Percentiles rank a stretch among this genome's conserved stretches.
phyloP scores from a whole-genome alignment of 108 stramenopile genomes.

The Seminavis robusta region DNA sequence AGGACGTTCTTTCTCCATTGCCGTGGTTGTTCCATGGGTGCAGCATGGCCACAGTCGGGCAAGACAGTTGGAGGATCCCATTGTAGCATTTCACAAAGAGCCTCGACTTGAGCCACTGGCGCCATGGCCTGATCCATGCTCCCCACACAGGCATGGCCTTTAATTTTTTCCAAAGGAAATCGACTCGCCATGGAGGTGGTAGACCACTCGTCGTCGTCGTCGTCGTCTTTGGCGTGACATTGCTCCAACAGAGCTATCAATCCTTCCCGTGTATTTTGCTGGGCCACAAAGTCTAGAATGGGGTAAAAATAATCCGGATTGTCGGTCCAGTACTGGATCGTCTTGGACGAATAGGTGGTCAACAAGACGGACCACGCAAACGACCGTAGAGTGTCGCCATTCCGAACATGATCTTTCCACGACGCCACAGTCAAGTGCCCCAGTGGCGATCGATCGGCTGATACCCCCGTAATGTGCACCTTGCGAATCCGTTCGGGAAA shows the following conservation, averaged over 20 bases:
- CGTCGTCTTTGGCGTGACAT: constrained; percentile 29
- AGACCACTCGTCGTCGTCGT: constrained; percentile 33
- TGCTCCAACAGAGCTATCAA: constrained; percentile 48
- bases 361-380: constrained; percentile 64
- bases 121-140: constrained; percentile 48
- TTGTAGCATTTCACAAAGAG: constrained; percentile 20
- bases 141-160: constrained; percentile 38
- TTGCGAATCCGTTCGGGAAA: constrained; percentile 31
- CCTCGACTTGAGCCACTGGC: constrained; percentile 20
- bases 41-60: constrained; percentile 49
- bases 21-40: constrained; percentile 48
- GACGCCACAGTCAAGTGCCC: constrained; percentile 35
- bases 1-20: too few relatives aligned
- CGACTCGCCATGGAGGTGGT: constrained; percentile 43
- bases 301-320: too few relatives aligned
- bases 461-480: constrained; percentile 62
- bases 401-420: constrained; percentile 44
- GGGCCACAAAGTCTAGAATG: constrained; percentile 2
- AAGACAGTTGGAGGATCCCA: constrained; percentile 13
- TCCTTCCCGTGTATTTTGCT: constrained; percentile 31
- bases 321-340: constrained; percentile 36
- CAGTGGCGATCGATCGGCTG: constrained; percentile 34
- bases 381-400: constrained; percentile 23
- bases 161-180: constrained; percentile 12
- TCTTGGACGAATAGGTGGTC: constrained; percentile 46